Percentiles rank a stretch among this genome's conserved stretches.
phyloP scores from a whole-genome alignment of 2,329 filamentous ascomycete genomes.

The Alternaria alternata region DNA sequence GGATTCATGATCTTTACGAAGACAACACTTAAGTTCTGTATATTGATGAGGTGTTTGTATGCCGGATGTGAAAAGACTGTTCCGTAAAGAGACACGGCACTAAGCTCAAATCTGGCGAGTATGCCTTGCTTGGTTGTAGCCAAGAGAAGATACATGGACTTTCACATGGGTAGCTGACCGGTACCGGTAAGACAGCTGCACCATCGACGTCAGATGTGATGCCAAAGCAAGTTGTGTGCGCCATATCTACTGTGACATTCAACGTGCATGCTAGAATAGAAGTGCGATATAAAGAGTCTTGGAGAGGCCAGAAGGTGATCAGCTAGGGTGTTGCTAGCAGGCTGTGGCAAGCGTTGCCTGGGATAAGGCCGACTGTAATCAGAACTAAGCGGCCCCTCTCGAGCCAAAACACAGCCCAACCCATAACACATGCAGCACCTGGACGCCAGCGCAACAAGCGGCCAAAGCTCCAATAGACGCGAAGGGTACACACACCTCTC shows the following conservation, averaged over 20 bases:
- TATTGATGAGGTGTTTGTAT: not conserved
- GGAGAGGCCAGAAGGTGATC: not conserved
- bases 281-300: not conserved
- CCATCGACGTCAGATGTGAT: constrained; percentile 20
- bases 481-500: constrained; percentile 16
- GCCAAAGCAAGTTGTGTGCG: not conserved
- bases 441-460: constrained; percentile 27
- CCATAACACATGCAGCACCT: constrained; percentile 19
- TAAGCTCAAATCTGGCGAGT: not conserved
- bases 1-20: constrained; percentile 42
- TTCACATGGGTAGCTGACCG: constrained; percentile 20
- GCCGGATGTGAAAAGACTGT: not conserved
- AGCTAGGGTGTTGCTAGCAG: constrained; percentile 19
- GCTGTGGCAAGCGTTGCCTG: constrained; percentile 20
- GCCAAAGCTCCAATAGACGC: constrained; percentile 25
- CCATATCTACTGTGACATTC: not conserved
- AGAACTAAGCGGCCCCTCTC: constrained; percentile 10
- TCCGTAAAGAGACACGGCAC: not conserved
- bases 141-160: constrained; percentile 7
- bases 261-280: not conserved
- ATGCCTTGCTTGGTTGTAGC: constrained; percentile 6
- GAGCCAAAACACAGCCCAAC: constrained; percentile 31
- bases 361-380: not conserved
- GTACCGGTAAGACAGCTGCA: constrained; percentile 16
- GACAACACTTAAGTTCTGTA: not conserved